phyloP scores from a whole-genome alignment of 768 basidiomycete genomes.

The Lactarius vividus region DNA sequence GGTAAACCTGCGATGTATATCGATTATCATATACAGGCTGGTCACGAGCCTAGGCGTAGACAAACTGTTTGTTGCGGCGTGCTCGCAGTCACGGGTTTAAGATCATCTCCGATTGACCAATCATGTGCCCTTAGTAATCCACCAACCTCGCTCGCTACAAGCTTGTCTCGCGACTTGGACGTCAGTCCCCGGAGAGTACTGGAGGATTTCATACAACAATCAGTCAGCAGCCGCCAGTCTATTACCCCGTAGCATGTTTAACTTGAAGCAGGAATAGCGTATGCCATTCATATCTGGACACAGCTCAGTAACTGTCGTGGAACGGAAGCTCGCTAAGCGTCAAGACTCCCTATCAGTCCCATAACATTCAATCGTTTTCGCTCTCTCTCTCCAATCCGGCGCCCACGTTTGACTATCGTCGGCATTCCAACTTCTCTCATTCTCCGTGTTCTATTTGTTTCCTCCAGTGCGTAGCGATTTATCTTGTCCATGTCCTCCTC shows the following conservation, averaged over 20 bases:
- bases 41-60: too few species aligned
- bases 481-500: conserved; percentile 16
- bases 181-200: not conserved
- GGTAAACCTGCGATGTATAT: too few species aligned
- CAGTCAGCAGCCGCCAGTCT: not conserved
- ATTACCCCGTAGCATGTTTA: not conserved
- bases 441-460: not conserved
- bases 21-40: too few species aligned
- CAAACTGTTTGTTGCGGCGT: too few species aligned
- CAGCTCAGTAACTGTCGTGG: not conserved
- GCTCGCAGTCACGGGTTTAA: too few species aligned
- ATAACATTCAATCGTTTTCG: not conserved
- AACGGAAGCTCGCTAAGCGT: not conserved
- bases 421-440: not conserved
- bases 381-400: not conserved
- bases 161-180: not conserved
- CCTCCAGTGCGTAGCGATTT: not conserved
- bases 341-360: not conserved
- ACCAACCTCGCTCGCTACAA: not conserved
- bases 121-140: too few species aligned
- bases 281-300: not conserved
- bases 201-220: not conserved
- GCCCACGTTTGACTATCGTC: not conserved
- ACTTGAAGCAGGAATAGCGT: not conserved
- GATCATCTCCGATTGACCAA: too few species aligned